These are phyloP conservation scores for Termitomyces sp. DNA, from an alignment of 768 basidiomycete genomes.

Conservation along the genomic window DNA sequence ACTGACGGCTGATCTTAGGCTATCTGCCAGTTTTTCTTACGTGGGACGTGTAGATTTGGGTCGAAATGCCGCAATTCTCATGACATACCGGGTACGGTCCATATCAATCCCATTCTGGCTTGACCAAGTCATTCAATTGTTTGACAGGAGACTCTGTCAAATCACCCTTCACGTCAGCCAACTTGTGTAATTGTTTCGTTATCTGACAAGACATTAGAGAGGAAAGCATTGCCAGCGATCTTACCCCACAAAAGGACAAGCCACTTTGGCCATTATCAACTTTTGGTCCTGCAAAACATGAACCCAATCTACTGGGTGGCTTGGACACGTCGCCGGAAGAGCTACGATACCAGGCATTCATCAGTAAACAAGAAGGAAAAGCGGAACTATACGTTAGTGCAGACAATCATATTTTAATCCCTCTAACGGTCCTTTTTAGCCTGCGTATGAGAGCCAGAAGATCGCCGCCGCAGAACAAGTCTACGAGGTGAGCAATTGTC, in stretches of 20 bases:
- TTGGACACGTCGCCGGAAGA: conserved; percentile 80
- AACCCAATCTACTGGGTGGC: conserved; percentile 58
- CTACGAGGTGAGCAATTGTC: conserved; percentile 25
- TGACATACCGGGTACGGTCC: conserved; percentile 22
- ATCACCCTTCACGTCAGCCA: conserved; percentile 25
- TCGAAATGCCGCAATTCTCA: conserved; percentile 54
- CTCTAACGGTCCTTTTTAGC: conserved; percentile 20
- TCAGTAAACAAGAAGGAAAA: conserved; percentile 50
- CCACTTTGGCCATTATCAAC: conserved; percentile 78
- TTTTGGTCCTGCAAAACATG: conserved; percentile 73
- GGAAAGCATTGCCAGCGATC: conserved; percentile 59
- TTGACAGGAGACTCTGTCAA: conserved; percentile 13
- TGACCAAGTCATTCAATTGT: background rate
- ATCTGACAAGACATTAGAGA: conserved; percentile 31
- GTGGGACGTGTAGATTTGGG: conserved; percentile 65
- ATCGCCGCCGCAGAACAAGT: conserved; percentile 49
- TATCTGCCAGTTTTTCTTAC: conserved; percentile 58
- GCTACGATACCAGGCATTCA: conserved; percentile 58
- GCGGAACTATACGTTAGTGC: conserved; percentile 65
- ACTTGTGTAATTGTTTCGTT: background rate
- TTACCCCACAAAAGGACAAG: conserved; percentile 56
- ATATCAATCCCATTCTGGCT: background rate
- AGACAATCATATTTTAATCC: background rate
- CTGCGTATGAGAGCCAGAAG: conserved; percentile 54
- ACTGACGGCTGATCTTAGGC: conserved; percentile 26